Conservation (phyloP, 2,329 filamentous ascomycete genomes). For the Simplicillium sp. region DNA sequence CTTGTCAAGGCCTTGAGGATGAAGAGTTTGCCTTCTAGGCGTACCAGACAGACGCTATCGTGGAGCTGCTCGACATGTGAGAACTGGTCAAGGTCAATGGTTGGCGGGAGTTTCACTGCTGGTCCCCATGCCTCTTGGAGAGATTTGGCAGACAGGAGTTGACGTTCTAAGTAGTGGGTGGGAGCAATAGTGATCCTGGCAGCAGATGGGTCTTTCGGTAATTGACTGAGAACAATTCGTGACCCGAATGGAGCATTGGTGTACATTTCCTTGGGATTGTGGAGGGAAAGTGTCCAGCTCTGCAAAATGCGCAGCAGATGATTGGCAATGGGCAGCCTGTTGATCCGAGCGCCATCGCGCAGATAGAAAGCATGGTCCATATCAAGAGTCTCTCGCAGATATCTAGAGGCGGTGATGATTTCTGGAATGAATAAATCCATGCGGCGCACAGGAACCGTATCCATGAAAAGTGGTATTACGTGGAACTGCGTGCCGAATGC, state of each 20-base stretch:
- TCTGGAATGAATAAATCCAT: slow-evolving; percentile 51
- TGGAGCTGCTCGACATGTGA: slow-evolving; percentile 43
- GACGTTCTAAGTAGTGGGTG: slow-evolving; percentile 43
- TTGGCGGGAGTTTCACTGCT: slow-evolving; percentile 29
- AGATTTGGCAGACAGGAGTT: slow-evolving; percentile 33
- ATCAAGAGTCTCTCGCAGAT: slow-evolving; percentile 36
- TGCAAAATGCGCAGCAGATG: slow-evolving; percentile 47
- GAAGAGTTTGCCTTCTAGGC: slow-evolving; percentile 29
- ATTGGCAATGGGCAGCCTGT: slow-evolving; percentile 38
- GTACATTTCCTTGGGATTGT: slow-evolving; percentile 26
- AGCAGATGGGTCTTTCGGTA: slow-evolving; percentile 36
- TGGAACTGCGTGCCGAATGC: slow-evolving; percentile 50
- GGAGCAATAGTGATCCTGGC: slow-evolving; percentile 36
- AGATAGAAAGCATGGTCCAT: slow-evolving; percentile 38
- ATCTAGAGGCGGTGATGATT: slow-evolving; percentile 26
- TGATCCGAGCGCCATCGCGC: slow-evolving; percentile 37
- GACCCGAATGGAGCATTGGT: slow-evolving; percentile 45
- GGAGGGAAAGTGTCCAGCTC: slow-evolving; percentile 31
- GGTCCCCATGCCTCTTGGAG: slow-evolving; percentile 35
- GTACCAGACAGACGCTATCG: slow-evolving; percentile 49
- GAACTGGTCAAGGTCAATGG: slow-evolving; percentile 40
- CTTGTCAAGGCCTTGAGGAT: slow-evolving; percentile 51
- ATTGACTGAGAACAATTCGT: slow-evolving; percentile 41
- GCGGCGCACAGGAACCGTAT: slow-evolving; percentile 36
- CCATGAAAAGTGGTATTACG: slow-evolving; percentile 41